Conservation (phyloP, 2,329 filamentous ascomycete species). For the Fusarium sp. region DNA sequence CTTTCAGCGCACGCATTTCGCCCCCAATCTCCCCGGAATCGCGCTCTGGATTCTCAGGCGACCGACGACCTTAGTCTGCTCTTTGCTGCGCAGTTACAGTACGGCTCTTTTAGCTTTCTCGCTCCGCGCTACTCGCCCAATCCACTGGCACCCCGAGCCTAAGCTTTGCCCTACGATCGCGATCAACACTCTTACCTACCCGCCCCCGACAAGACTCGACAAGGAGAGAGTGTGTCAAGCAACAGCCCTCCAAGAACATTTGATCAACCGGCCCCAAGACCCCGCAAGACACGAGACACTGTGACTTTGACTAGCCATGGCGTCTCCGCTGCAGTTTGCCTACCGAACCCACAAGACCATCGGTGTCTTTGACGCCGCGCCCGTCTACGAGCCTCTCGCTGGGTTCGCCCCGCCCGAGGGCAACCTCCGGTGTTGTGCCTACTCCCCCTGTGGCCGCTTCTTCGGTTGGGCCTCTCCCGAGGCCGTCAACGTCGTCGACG, state of each 20-base stretch:
- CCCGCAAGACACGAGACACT: slow-evolving; percentile 61
- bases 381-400: slow-evolving; percentile 86
- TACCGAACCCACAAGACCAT: slow-evolving; percentile 98
- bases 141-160: slow-evolving; percentile 25
- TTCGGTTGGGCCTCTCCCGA: slow-evolving; percentile 95
- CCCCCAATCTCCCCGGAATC: slow-evolving; percentile 13
- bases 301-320: slow-evolving; percentile 97
- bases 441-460: slow-evolving; percentile 96
- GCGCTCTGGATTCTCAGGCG: slow-evolving; percentile 24
- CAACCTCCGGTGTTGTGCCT: slow-evolving; percentile 93
- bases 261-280: slow-evolving; percentile 47
- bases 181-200: slow-evolving; percentile 29
- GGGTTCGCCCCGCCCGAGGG: slow-evolving; percentile 92
- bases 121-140: slow-evolving; percentile 37
- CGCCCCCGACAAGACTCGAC: slow-evolving; percentile 27
- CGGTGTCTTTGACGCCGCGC: slow-evolving; percentile 92
- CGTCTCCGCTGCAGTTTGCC: slow-evolving; percentile 92
- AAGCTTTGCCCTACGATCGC: slow-evolving; percentile 40
- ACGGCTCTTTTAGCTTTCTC: slow-evolving; percentile 26
- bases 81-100: slow-evolving; percentile 38
- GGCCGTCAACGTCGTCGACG: slow-evolving; percentile 87
- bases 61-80: slow-evolving; percentile 30
- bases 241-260: slow-evolving; percentile 44
- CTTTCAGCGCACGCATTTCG: slow-evolving; percentile 26
- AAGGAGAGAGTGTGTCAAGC: slow-evolving; percentile 18